Evolutionary conservation across 1,284 basidiomycete genomes (phyloP), one percentile per base, ranked within the genome.

Genomic region (Leccinum griseonigrum): DNA sequence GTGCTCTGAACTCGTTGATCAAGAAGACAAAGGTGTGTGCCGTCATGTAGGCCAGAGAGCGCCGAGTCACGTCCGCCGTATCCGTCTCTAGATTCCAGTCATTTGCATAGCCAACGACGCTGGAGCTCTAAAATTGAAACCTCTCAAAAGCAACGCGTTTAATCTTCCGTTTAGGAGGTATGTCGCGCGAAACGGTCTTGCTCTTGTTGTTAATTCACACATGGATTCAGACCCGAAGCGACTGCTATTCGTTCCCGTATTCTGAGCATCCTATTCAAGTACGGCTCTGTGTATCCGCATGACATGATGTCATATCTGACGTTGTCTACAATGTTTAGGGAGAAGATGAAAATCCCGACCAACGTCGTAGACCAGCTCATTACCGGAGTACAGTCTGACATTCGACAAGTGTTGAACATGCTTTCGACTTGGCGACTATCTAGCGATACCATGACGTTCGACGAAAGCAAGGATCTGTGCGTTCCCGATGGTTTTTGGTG

Each of bases 41-140:
- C 11, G 31, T 34, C 13, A 10, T 28, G 16, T 31, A 11, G 1
- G 28, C 50, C 51, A 9, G 6, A 18, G 32, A 2, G 4, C 9
- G 50, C 7, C 2, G 31, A 51, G 36, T 28, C 2, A 65, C 28
- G 4, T 46, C 5, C 3, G 10, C 16, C 40, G 38, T 36, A 59
- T 26, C 54, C 59, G 10, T 28, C 14, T 54, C 31, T 65, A 95
- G 91, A 88, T 98, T 57, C 97, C 97, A 0, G 95, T 99, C 69
- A 98, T 99, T 38, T 95, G 97, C 71, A 98, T 99, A 66, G 96
- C 95, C 63, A 99, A 99, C 71, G 97, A 99, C 72, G 81, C 85
- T 34, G 82, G 83, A 3, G 85, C 88, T 22, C 92, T 87, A 65
- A 99, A 99, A 78, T 86, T 99, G 78, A 97, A 93, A 74, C 96